Evolutionary conservation across 2,329 filamentous ascomycete species (phyloP), one percentile per base, ranked within the genome.

Genomic region (Alternaria novae-zelandiae): DNA sequence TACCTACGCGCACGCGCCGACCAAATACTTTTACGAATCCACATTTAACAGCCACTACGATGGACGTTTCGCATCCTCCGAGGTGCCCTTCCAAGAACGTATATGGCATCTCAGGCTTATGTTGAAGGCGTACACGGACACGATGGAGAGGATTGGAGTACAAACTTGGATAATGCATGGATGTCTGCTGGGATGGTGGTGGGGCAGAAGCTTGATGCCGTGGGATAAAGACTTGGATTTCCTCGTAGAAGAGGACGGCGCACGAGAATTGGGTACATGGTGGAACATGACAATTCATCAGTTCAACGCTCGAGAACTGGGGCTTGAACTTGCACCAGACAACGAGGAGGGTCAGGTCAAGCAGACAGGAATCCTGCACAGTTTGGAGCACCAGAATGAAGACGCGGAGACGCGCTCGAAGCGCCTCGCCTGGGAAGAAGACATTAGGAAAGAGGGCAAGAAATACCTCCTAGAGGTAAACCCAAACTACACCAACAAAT

Each of bases 101-200:
- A 77, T 79, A 21, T 74, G 79, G 13, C 81, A 86, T 62, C 81
- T 89, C 17, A 83, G 81, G 20, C 79, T 82, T 3, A 78, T 89
- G 36, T 81, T 88, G 63, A 84, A 83, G 67, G 85, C 86, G 2
- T 89, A 89, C 68, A 80, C 88, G 3, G 77, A 80, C 1, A 86
- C 85, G 6, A 89, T 89, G 86, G 78, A 82, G 45, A 81, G 84
- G 54, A 82, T 89, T 30, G 84, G 86, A 13, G 83, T 84, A 5
- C 84, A 88, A 67, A 89, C 87, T 9, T 89, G 87, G 87, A 84
- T 89, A 60, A 88, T 89, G 85, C 87, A 89, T 68, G 87, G 87
- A 12, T 86, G 85, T 6, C 77, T 89, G 44, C 78, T 89, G 15
- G 86, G 86, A 36, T 89, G 87, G 87, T 89, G 85, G 83, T 89